Base-by-base conservation (phyloP, 805 yeast genomes). In the Candida silvicultrix region DNA sequence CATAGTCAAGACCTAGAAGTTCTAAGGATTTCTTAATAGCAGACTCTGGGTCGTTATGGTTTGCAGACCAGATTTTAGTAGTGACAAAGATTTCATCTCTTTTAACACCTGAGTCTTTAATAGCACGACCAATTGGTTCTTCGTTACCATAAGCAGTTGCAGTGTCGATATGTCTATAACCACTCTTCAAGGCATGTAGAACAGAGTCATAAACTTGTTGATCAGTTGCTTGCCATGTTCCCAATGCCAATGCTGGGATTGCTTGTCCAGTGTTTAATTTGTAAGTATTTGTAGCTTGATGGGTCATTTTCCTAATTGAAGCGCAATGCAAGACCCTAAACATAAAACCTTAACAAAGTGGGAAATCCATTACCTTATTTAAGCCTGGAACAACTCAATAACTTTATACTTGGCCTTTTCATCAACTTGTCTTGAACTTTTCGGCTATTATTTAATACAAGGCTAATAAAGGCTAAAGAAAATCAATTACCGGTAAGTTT, bases 191-290 rank as follows among this genome's bases (percentile, higher is more conserved):
- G 9, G 94, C 94, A 35, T 71, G 57, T 41, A 67, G 61, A 40
- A 81, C 86, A 31, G 92, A 76, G 37, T 52, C 58, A 56, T 70
- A 67, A 35, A 79, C 87, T 15, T 73, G 78, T 29, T 73, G 75
- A 32, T 74, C 73, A 21, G 75, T 62, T 32, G 84, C 78, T 59
- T 67, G 68, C 83, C 86, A 85, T 31, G 94, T 83, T 40, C 95
- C 94, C 43, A 85, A 74, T 3, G 87, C 90, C 38, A 86, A 69
- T 12, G 71, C 74, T 37, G 92, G 92, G 49, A 86, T 28, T 28
- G 8, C 4, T 8, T 7, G 15, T 5, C 31, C 31, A 7, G 31
- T 8, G 12, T 28, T 28, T 7, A 28, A 10, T 14, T 7, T 5
- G 12, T 28, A 28, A 7, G 31, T 28, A 14, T 11, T 28, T 7